Percentiles rank a stretch among this genome's conserved stretches.
Evolutionary conservation across 768 basidiomycete genomes (phyloP).

Genomic region (Auriscalpium microsporum): DNA sequence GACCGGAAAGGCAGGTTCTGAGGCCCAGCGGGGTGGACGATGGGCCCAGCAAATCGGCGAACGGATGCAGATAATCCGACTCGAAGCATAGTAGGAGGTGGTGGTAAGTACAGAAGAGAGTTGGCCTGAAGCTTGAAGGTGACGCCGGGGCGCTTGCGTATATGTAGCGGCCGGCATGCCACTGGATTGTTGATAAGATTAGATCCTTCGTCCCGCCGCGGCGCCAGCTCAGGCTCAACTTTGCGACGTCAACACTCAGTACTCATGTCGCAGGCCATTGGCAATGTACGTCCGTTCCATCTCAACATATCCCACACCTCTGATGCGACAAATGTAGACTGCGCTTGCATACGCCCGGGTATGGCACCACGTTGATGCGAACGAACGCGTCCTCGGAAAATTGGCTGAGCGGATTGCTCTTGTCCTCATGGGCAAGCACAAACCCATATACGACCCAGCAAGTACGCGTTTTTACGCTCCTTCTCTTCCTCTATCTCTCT

Average conservation of each 20-base stretch:
- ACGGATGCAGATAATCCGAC: constrained; percentile 15
- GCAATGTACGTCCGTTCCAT: constrained; percentile 50
- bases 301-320: not conserved
- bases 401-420: constrained; percentile 90
- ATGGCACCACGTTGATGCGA: constrained; percentile 93
- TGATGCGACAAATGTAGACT: constrained; percentile 45
- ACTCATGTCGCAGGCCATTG: constrained; percentile 75
- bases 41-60: constrained; percentile 17
- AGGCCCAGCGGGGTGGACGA: constrained; percentile 16
- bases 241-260: too few species aligned
- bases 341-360: constrained; percentile 89
- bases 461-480: constrained; percentile 38
- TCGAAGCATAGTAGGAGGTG: constrained; percentile 20
- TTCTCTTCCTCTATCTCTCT: not conserved
- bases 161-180: not conserved
- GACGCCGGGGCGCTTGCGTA: not conserved
- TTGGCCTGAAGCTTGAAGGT: not conserved
- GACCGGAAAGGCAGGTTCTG: constrained; percentile 17
- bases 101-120: not conserved
- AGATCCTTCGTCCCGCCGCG: not conserved
- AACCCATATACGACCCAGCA: constrained; percentile 90
- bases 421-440: constrained; percentile 98
- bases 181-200: not conserved
- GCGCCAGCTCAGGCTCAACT: too few species aligned
- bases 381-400: constrained; percentile 88